Conservation (phyloP, 2,329 filamentous ascomycete species). For the Didymella glomerata region DNA sequence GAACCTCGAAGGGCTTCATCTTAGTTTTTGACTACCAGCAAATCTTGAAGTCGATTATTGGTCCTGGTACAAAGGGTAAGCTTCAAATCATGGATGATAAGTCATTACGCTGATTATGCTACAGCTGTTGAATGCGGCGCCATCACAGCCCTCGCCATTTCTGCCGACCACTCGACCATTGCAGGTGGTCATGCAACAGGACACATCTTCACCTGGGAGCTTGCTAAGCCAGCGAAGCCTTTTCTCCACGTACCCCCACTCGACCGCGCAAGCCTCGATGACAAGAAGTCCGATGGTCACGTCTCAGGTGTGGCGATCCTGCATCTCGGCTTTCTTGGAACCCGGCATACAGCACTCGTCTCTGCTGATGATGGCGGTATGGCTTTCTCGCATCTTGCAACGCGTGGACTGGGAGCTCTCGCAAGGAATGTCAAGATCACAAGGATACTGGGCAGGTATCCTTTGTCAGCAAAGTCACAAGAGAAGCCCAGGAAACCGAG, state of each 20-base stretch:
- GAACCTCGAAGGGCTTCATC: slow-evolving; percentile 93
- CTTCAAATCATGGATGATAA: not conserved
- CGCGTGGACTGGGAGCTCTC: slow-evolving; percentile 85
- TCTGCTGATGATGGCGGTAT: slow-evolving; percentile 95
- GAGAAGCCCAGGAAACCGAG: slow-evolving; percentile 85
- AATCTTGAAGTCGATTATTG: slow-evolving; percentile 91
- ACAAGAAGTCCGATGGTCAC: slow-evolving; percentile 81
- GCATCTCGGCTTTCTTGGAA: slow-evolving; percentile 94
- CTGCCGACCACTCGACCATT: slow-evolving; percentile 91
- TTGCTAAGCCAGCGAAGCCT: slow-evolving; percentile 78
- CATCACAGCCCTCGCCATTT: slow-evolving; percentile 86
- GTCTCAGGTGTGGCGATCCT: slow-evolving; percentile 78
- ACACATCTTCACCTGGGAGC: slow-evolving; percentile 97
- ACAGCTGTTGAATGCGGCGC: slow-evolving; percentile 88
- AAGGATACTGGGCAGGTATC: slow-evolving; percentile 90
- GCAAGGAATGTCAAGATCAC: slow-evolving; percentile 88
- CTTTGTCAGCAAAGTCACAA: slow-evolving; percentile 68
- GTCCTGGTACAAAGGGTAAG: slow-evolving; percentile 86
- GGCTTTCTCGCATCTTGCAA: slow-evolving; percentile 97
- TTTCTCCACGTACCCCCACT: slow-evolving; percentile 88
- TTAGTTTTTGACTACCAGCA: slow-evolving; percentile 98
- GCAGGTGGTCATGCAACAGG: slow-evolving; percentile 90
- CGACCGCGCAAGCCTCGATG: slow-evolving; percentile 69
- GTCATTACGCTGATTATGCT: slow-evolving; percentile 1
- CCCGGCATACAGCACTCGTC: slow-evolving; percentile 89